Evolutionary conservation across 257 asterid species (phyloP).

Genomic region (Nicotiana attenuata): DNA sequence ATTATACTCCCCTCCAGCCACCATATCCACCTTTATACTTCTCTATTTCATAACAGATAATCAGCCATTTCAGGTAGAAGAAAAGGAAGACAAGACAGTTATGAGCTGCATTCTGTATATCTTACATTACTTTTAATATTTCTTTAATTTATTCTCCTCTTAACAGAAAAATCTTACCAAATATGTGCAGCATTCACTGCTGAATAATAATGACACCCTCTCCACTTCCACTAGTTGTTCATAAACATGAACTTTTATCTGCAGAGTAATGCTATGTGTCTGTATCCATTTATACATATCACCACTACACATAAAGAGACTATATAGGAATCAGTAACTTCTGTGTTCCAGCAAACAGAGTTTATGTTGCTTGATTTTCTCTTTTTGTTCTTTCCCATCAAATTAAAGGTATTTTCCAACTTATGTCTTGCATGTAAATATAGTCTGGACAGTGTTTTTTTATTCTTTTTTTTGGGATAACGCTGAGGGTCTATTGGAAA

Average conservation of each 20-base stretch:
- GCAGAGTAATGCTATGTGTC: not conserved
- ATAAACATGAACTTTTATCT: not conserved
- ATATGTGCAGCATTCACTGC: not conserved
- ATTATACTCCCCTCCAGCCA: not conserved
- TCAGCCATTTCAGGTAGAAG: no score
- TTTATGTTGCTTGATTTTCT: no score
- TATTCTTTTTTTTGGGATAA: no score
- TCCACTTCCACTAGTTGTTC: not conserved
- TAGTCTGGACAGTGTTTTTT: no score
- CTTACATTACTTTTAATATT: not conserved
- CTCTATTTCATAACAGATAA: no score
- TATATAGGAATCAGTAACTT: not conserved
- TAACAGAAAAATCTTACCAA: not conserved
- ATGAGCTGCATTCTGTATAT: not conserved
- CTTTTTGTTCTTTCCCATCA: no score
- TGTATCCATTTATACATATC: not conserved
- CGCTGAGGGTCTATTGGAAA: no score
- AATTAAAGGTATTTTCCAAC: no score
- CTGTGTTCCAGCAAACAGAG: not conserved
- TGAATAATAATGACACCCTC: not conserved
- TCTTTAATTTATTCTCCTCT: not conserved
- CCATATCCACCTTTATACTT: no score
- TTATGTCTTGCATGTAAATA: no score
- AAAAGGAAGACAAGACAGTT: no score
- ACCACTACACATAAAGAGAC: not conserved